Evolutionary conservation across 768 basidiomycete genomes (phyloP), one percentile per base, ranked within the genome.

Genomic region (Naganishia vishniacii): DNA sequence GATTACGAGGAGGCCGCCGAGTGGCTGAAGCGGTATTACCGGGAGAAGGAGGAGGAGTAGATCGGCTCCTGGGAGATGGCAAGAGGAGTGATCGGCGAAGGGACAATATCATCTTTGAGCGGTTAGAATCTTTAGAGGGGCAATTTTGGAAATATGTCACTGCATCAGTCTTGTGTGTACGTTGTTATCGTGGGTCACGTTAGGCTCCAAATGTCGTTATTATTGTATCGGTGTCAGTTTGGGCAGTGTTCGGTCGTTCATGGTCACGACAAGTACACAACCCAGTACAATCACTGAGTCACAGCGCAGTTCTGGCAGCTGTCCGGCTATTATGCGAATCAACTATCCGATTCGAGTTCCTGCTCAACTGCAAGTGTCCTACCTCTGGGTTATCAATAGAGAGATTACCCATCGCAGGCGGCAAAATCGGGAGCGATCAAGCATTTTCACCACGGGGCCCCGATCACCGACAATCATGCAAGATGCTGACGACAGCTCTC

Each of bases 1-100:
- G 88, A 93, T 69, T 88, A 90, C 70, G 77, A 74, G 9, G 81
- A 81, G 20, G 90, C 91, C 6, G 84, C 87, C 73, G 77, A 73
- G 46, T 88, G 85, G 83, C 76, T 95, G 71, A 82, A 80, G 77
- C 75, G 82, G 16, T 81, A 81, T 72, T 83, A 81, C 74, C 70
- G 74, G 65, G 75, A 76, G 62, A 67, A 61, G 59, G 59, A 65
- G 41, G 42, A 53, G 18, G 64, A 56, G 25, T 51, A 53, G 32
- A 8, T 28, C 26, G 26, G 49, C 13, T 15, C 26, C 23, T 51
- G 49, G 49, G 31, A 12, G 23, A 31, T 16, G 31, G 23, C 49
- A 31, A 29, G 16, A n/a, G 29, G 2, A 12, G 49, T n/a, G 7
- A 29, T n/a, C n/a, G n/a, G n/a, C 12, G 49, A 51, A 51, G 25